Evolutionary conservation across 1,284 basidiomycete species (phyloP), one percentile per base, ranked within the genome.

Genomic region (Ustilago crameri): DNA sequence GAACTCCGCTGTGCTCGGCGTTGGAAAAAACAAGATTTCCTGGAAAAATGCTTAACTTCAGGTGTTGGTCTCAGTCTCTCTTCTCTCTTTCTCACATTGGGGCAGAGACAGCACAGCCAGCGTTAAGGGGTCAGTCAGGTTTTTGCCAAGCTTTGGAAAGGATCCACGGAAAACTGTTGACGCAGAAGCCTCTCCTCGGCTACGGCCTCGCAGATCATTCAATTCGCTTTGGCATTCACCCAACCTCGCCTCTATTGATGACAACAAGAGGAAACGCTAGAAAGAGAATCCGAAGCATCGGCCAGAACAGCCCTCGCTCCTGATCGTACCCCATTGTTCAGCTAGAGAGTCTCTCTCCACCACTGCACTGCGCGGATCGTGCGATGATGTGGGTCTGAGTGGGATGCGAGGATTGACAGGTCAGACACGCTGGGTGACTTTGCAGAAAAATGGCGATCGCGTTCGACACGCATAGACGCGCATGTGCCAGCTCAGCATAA

Each of bases 1-100:
- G 64, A 53, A 56, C 34, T 57, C 57, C 57, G 64, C 56, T 17
- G 57, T 24, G 64, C 57, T 67, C 57, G 64, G 57, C 64, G 49
- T 51, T 30, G 49, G n/a, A 43, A 38, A 26, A 7, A n/a, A 18
- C n/a, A n/a, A n/a, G n/a, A n/a, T n/a, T n/a, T n/a, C n/a, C n/a
- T n/a, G n/a, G n/a, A n/a, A n/a, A n/a, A n/a, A n/a, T n/a, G n/a
- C n/a, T 18, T n/a, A 8, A n/a, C 30, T 37, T 37, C 17, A 5
- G 15, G 42, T 52, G 51, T 52, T 52, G 51, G 51, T 52, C 34
- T 52, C 50, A 26, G 48, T 10, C n/a, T 20, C 35, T n/a, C n/a
- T n/a, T n/a, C n/a, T n/a, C n/a, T n/a, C n/a, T n/a, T n/a, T n/a
- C n/a, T n/a, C n/a, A n/a, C n/a, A n/a, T n/a, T n/a, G 47, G 22